A percentile compares a stretch with the other conserved stretches of the same genome.
phyloP scores from a whole-genome alignment of 106 monocot species.

The Hemerocallis citrina region DNA sequence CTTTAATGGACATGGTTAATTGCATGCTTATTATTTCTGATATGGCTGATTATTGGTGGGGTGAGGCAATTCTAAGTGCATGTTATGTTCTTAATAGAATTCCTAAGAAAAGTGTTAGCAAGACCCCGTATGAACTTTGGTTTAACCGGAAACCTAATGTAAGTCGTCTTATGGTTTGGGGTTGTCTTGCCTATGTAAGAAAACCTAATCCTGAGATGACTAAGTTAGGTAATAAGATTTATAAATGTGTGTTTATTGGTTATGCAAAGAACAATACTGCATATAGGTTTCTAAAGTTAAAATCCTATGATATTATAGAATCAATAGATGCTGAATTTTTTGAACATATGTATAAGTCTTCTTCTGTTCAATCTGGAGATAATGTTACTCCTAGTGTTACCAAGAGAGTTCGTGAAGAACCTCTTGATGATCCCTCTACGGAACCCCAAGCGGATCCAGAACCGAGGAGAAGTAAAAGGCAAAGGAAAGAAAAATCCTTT shows the following conservation, averaged over 20 bases:
- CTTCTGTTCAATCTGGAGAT: neutral
- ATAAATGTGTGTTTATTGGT: constrained; percentile 9
- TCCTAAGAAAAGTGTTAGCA: neutral
- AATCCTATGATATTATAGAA: constrained; percentile 2
- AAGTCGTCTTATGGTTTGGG: neutral
- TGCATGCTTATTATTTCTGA: neutral
- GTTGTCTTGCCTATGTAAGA: constrained; percentile 5
- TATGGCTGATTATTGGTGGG: neutral
- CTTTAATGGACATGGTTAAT: constrained; percentile 1
- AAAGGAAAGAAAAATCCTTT: neutral
- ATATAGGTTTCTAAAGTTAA: constrained; percentile 5
- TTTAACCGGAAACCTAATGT: constrained; percentile 1
- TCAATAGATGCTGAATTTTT: constrained; percentile 1
- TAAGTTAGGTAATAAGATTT: constrained; percentile 1
- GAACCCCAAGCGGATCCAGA: neutral
- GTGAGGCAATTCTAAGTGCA: neutral
- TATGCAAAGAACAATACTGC: constrained; percentile 7
- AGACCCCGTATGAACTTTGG: constrained; percentile 1
- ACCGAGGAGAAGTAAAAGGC: neutral
- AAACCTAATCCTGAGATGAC: neutral
- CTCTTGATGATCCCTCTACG: neutral
- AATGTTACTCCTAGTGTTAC: neutral
- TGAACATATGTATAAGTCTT: neutral
- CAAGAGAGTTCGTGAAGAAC: neutral
- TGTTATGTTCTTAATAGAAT: constrained; percentile 9